These are phyloP conservation scores for Podospora conica DNA, from an alignment of 495 filamentous ascomycete genomes.

Conservation along the genomic window DNA sequence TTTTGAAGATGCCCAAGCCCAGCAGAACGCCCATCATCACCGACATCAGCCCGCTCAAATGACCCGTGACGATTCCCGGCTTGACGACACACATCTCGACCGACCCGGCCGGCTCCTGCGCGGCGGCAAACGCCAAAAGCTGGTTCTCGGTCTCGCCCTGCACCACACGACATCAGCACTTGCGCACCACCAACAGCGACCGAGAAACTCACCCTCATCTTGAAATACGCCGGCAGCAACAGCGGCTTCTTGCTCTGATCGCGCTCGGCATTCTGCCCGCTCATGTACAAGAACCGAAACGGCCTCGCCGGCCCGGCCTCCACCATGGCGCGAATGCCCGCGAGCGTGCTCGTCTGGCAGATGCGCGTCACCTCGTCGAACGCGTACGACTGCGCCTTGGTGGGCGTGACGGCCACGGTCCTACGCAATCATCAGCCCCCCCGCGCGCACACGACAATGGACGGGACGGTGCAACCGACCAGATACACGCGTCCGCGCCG, in stretches of 20 bases:
- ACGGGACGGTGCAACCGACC: slow-evolving; percentile 25
- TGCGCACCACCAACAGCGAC: not conserved
- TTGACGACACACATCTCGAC: slow-evolving; percentile 38
- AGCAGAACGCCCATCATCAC: slow-evolving; percentile 3
- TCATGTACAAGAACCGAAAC: slow-evolving; percentile 45
- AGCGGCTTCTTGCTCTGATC: slow-evolving; percentile 35
- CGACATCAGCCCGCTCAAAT: not conserved
- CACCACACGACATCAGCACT: not conserved
- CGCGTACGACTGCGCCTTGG: slow-evolving; percentile 30
- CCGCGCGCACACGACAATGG: not conserved
- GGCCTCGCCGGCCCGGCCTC: slow-evolving; percentile 16
- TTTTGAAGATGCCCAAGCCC: slow-evolving; percentile 22
- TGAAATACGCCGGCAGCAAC: slow-evolving; percentile 32
- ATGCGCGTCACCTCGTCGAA: slow-evolving; percentile 37
- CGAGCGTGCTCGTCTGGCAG: slow-evolving; percentile 9
- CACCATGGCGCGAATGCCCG: slow-evolving; percentile 6
- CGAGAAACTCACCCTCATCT: slow-evolving; percentile 34
- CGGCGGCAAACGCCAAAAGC: slow-evolving; percentile 31
- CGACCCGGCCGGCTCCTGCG: slow-evolving; percentile 19
- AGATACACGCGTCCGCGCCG: slow-evolving; percentile 49
- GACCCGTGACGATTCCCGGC: slow-evolving; percentile 35
- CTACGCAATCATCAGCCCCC: slow-evolving; percentile 13
- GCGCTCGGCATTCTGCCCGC: slow-evolving; percentile 32
- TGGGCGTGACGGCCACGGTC: slow-evolving; percentile 41
- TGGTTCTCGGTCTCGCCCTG: slow-evolving; percentile 42